Evolutionary conservation across 192 early-diverging fungal genomes (phyloP), one percentile per base, ranked within the genome.

Genomic region (Mortierella hygrophila): DNA sequence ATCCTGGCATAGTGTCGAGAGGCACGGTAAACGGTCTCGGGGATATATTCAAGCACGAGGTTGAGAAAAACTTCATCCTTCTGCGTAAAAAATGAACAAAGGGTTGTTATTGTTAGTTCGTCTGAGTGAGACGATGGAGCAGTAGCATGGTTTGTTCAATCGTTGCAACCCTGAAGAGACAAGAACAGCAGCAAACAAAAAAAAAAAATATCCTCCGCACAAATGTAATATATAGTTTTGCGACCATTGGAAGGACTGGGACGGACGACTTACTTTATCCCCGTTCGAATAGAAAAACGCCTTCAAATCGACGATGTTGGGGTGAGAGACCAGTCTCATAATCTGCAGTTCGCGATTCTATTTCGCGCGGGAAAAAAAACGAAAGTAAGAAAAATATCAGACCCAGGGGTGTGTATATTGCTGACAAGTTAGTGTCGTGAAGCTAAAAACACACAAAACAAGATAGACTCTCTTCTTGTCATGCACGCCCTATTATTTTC

Each of bases 61-160:
- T 99, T 99, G 44, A 99, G 91, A 87, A 96, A 99, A 20, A 98
- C 93, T 80, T 99, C 98, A 81, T 99, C 98, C 87, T 94, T 94
- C 92, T 92, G 77, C 91, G 77, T 6, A 46, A 78, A 21, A 3
- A 29, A 29, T 65, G n/a, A 11, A 65, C n/a, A 32, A 60, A 29
- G 55, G 8, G 55, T 10, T 26, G 60, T 32, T 65, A 10, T 32
- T 65, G 29, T 32, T 10, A 40, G 52, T 18, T 20, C 23, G 9
- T 20, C 16, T 2, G 55, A 0, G 11, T 26, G 26, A 38, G 42
- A 10, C 23, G 9, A 57, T 38, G 7, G 38, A 54, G 21, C 8
- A 38, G 38, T 40, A 32, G 29, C 16, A 52, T 21, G 11, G 29
- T 13, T 7, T 4, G n/a, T 32, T 65, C 13, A 1, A 15, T 65